phyloP scores from a whole-genome alignment of 192 early-diverging fungal genomes.

The Gaertneriomyces semiglobifer region DNA sequence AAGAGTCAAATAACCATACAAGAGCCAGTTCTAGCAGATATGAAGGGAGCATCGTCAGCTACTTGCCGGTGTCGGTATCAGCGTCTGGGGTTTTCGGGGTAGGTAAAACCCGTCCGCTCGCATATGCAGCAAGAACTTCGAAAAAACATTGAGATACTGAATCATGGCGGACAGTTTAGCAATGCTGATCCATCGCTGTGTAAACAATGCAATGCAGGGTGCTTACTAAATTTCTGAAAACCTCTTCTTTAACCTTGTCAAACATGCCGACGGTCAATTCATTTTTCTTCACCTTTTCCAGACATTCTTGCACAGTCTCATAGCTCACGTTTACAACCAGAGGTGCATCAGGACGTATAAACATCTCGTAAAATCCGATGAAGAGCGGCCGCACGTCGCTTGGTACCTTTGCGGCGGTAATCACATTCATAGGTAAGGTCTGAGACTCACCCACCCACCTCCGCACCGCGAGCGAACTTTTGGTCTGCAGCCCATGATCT shows the following conservation, averaged over 20 bases:
- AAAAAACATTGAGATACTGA: constrained; percentile 5
- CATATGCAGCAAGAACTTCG: background rate
- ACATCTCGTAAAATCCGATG: constrained; percentile 6
- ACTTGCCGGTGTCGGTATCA: too few relatives aligned
- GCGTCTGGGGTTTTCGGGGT: background rate
- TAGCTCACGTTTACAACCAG: background rate
- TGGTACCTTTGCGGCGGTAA: background rate
- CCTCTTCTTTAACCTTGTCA: constrained; percentile 12
- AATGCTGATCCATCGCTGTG: too few relatives aligned
- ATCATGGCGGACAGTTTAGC: background rate
- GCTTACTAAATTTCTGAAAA: constrained; percentile 2
- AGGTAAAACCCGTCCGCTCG: constrained; percentile 2
- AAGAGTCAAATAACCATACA: too few relatives aligned
- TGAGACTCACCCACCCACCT: too few relatives aligned
- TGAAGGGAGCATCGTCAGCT: too few relatives aligned
- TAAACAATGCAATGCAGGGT: background rate
- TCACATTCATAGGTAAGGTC: too few relatives aligned
- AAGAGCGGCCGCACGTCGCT: background rate
- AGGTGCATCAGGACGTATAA: background rate
- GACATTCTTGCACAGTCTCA: background rate
- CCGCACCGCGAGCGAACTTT: too few relatives aligned
- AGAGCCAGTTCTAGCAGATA: too few relatives aligned
- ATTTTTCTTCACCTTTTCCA: background rate
- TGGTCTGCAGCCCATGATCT: too few relatives aligned
- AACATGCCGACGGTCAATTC: constrained; percentile 12